Base-by-base conservation (phyloP, 331 rosid species). In the Phaseolus coccineus region DNA sequence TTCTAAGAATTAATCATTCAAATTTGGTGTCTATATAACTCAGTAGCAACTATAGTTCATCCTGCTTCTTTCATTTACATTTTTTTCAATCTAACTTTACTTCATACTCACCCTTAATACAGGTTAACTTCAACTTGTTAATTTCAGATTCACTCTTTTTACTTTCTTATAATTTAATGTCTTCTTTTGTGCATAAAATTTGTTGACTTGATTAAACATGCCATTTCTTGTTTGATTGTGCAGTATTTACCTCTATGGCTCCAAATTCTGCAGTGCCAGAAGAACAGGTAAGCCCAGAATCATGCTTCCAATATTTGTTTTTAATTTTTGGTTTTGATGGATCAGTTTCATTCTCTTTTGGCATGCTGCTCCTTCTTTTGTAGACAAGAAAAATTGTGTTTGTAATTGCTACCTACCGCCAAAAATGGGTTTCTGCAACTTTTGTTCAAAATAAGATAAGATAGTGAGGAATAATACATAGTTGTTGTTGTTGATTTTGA, bases 211-310 rank as follows among this genome's bases (percentile, higher is more conserved):
- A 27, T 73, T 39, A 48, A 25, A 16, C 22, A 40, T 66, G 35
- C 19, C 37, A 39, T 27, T 42, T 22, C 27, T 44, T 22, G n/a
- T 55, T 67, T 59, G 9, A 19, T 55, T 59, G 1, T 76, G 59
- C 81, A 73, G 81, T 0, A 37, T 27, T 63, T 8, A 74, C 68
- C 37, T 56, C 82, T 66, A 83, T 86, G 87, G 85, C 89, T 50
- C 40, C 79, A 22, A 40, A 1, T 63, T 39, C 56, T 70, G 40
- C 77, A 51, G 53, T 57, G 13, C 66, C 80, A 48, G 47, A 72
- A 28, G 87, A 86, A 76, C 72, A 83, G 85, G 87, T 22, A 61
- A 67, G 76, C 31, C 67, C 48, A 56, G 24, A 6, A 44, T 30
- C 4, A 42, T 68, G 68, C 28, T 50, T 69, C 61, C 35, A 68